These are phyloP conservation scores for Starmerella potacharoeniae DNA, from an alignment of 805 yeast genomes.

Conservation along the genomic window DNA sequence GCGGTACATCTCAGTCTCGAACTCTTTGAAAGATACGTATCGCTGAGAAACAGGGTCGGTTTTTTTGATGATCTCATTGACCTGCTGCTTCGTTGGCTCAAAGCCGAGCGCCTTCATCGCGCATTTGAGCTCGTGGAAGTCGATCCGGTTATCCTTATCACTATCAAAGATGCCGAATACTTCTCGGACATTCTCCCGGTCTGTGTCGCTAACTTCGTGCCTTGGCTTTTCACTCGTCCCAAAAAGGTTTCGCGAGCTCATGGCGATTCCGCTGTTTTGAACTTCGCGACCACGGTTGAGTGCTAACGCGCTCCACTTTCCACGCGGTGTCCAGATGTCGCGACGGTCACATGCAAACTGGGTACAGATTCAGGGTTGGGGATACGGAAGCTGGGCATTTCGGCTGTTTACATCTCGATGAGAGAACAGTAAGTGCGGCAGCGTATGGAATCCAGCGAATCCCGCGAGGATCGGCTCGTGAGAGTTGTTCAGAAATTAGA, in stretches of 20 bases:
- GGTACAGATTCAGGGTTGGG: too few relatives aligned
- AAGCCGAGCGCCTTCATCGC: conserved; percentile 93
- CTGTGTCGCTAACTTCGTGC: conserved; percentile 9
- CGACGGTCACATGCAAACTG: background rate
- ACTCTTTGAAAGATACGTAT: conserved; percentile 63
- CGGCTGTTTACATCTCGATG: too few relatives aligned
- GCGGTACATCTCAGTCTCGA: conserved; percentile 65
- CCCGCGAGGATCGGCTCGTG: conserved; percentile 19
- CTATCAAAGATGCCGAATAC: conserved; percentile 86
- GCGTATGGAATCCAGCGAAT: background rate
- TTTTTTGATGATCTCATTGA: conserved; percentile 66
- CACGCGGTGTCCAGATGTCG: background rate
- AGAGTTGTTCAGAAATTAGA: conserved; percentile 20
- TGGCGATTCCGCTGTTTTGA: background rate
- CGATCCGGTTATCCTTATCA: conserved; percentile 81
- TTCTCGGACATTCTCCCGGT: conserved; percentile 61
- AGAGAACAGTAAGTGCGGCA: too few relatives aligned
- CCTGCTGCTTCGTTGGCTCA: conserved; percentile 68
- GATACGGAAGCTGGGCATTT: too few relatives aligned
- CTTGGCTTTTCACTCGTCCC: background rate
- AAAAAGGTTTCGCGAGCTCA: background rate
- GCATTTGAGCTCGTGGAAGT: conserved; percentile 86
- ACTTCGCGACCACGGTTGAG: background rate
- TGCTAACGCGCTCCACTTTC: background rate
- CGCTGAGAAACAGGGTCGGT: conserved; percentile 42